A percentile compares a stretch with the other conserved stretches of the same genome.
phyloP scores from a whole-genome alignment of 768 basidiomycete species.

The Leccinum variicolor region DNA sequence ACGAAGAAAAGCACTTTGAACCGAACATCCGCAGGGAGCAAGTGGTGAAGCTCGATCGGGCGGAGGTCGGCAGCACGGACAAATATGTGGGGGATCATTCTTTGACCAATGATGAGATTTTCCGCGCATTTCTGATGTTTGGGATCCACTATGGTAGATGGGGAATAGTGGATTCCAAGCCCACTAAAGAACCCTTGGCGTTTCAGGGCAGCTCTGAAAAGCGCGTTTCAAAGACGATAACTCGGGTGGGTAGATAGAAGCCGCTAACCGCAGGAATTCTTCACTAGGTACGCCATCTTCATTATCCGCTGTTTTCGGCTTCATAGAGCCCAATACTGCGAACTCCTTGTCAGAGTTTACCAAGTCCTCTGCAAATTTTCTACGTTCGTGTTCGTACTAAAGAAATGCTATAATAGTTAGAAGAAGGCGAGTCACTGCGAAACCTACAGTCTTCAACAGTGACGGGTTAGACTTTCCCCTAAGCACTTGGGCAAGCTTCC shows the following conservation, averaged over 20 bases:
- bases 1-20: not conserved
- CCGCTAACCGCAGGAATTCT: not conserved
- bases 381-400: not conserved
- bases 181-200: not conserved
- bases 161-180: not conserved
- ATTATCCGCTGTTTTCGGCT: not conserved
- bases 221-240: not conserved
- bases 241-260: not conserved
- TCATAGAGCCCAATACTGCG: not conserved
- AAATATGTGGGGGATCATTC: not conserved
- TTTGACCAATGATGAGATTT: not conserved
- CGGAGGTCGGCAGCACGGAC: not conserved
- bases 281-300: not conserved
- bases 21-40: not conserved
- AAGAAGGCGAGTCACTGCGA: conserved; percentile 5
- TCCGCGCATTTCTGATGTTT: not conserved
- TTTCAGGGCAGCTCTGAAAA: not conserved
- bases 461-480: not conserved
- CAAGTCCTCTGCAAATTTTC: not conserved
- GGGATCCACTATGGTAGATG: not conserved
- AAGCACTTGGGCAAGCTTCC: conserved; percentile 43
- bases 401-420: not conserved
- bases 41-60: not conserved
- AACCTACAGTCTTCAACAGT: not conserved
- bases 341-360: not conserved